A percentile compares a stretch with the other conserved stretches of the same genome.
Conservation (phyloP, 176 grass and related monocot genomes). For the Themeda triandra region DNA sequence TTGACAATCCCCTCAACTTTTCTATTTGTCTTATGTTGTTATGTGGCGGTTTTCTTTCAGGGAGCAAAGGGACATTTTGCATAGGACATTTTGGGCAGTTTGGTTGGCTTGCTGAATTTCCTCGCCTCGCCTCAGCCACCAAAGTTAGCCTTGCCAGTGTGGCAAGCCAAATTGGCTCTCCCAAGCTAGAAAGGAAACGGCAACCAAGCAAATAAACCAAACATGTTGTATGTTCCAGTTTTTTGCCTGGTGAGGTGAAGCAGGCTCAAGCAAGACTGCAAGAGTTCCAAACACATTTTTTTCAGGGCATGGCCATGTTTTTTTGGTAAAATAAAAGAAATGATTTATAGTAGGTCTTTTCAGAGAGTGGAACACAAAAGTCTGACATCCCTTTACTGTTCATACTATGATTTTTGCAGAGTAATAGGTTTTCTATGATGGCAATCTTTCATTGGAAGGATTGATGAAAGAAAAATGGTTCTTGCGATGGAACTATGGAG, state of each 20-base stretch:
- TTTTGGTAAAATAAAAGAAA: neutral
- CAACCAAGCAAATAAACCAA: neutral
- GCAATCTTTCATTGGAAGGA: too few relatives aligned
- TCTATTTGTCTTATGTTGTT: neutral
- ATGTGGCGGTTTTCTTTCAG: neutral
- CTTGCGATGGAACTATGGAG: too few relatives aligned
- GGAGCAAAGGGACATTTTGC: neutral
- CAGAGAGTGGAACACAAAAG: neutral
- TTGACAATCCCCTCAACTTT: constrained; percentile 16
- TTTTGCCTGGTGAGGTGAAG: neutral
- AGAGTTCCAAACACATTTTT: neutral
- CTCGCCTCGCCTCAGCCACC: neutral
- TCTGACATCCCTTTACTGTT: neutral
- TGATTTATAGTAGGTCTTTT: neutral
- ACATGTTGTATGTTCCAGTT: neutral
- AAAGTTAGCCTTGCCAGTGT: neutral
- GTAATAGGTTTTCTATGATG: neutral
- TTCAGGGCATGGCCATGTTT: neutral
- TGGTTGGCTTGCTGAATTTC: neutral
- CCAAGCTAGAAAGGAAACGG: neutral
- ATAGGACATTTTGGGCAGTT: neutral
- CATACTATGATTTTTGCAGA: neutral
- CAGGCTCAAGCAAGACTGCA: neutral
- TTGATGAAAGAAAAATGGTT: too few relatives aligned
- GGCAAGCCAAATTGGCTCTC: neutral